Conservation (phyloP, 1,139 yeast genomes). For the Yamadazyma triangularis region DNA sequence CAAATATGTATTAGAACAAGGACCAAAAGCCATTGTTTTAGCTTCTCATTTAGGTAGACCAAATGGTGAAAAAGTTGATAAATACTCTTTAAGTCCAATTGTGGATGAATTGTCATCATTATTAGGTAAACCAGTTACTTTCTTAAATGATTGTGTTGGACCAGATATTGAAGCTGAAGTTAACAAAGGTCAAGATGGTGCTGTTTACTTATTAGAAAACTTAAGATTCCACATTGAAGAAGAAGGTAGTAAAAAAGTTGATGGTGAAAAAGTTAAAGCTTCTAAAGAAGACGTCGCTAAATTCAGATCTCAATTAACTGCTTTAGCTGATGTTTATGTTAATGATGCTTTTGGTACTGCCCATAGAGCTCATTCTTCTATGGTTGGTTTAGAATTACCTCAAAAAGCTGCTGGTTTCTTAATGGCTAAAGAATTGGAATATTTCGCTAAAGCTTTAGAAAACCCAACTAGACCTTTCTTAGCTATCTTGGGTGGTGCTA, state of each 20-base stretch:
- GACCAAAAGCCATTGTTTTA: constrained; percentile 83
- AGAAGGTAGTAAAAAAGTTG: constrained; percentile 74
- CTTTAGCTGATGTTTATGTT: constrained; percentile 90
- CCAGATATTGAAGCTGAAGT: constrained; percentile 76
- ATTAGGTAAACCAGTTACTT: constrained; percentile 63
- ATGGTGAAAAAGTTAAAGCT: constrained; percentile 89
- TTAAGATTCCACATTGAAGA: constrained; percentile 97
- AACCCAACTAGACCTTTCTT: constrained; percentile 95
- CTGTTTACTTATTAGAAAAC: constrained; percentile 83
- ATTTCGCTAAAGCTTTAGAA: constrained; percentile 96
- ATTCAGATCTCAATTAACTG: constrained; percentile 83
- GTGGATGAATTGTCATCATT: constrained; percentile 78
- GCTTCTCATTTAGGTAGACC: constrained; percentile 99
- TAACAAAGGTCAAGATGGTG: constrained; percentile 64
- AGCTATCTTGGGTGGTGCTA: constrained; percentile 98
- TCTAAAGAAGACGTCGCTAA: constrained; percentile 72
- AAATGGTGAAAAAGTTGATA: constrained; percentile 78
- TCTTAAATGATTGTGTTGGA: constrained; percentile 87
- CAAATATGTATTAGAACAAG: constrained; percentile 82
- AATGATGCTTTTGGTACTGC: constrained; percentile 99
- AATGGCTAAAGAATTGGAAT: constrained; percentile 92
- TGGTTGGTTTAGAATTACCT: constrained; percentile 92
- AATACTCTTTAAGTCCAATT: constrained; percentile 89
- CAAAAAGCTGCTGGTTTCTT: constrained; percentile 97
- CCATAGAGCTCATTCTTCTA: constrained; percentile 98